Percentiles rank a stretch among this genome's conserved stretches.
These are phyloP conservation scores for Bothriochloa decipiens DNA, from an alignment of 176 grass and related monocot genomes.

Conservation along the genomic window DNA sequence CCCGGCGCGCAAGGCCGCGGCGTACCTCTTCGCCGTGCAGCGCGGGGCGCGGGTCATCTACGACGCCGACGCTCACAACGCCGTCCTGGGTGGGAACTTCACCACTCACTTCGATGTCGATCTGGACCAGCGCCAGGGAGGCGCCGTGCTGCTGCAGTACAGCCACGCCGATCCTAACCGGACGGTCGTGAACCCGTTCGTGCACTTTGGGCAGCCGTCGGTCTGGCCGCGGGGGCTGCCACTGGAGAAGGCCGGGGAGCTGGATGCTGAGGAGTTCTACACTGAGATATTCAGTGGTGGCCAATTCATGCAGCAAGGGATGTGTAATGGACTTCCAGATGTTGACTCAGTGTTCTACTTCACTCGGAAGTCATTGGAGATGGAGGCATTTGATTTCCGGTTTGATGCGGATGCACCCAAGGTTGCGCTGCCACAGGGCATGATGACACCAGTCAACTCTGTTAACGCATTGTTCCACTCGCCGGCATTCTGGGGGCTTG, in stretches of 20 bases:
- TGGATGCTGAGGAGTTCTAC: conserved; percentile 78
- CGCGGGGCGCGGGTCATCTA: conserved; percentile 82
- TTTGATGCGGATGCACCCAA: conserved; percentile 81
- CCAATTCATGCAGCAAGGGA: conserved; percentile 91
- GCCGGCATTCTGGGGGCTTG: conserved; percentile 85
- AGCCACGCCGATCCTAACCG: conserved; percentile 82
- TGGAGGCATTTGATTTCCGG: conserved; percentile 44
- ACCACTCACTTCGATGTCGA: conserved; percentile 67
- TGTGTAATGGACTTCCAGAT: conserved; percentile 85
- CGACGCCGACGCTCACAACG: conserved; percentile 76
- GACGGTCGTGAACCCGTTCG: conserved; percentile 79
- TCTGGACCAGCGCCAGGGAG: conserved; percentile 55
- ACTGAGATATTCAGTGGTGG: conserved; percentile 67
- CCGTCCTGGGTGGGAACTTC: conserved; percentile 59
- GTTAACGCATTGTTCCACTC: conserved; percentile 88
- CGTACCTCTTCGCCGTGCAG: conserved; percentile 91
- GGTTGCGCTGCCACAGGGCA: conserved; percentile 79
- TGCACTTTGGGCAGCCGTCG: conserved; percentile 92
- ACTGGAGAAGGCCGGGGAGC: conserved; percentile 74
- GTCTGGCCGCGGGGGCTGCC: conserved; percentile 89
- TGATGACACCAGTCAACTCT: conserved; percentile 73
- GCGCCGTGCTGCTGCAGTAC: conserved; percentile 75
- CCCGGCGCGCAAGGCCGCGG: conserved; percentile 67
- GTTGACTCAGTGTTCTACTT: conserved; percentile 89
- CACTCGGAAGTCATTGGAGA: conserved; percentile 70